A percentile compares a stretch with the other conserved stretches of the same genome.
phyloP scores from a whole-genome alignment of 768 basidiomycete genomes.

The Mycena sanguinolenta region DNA sequence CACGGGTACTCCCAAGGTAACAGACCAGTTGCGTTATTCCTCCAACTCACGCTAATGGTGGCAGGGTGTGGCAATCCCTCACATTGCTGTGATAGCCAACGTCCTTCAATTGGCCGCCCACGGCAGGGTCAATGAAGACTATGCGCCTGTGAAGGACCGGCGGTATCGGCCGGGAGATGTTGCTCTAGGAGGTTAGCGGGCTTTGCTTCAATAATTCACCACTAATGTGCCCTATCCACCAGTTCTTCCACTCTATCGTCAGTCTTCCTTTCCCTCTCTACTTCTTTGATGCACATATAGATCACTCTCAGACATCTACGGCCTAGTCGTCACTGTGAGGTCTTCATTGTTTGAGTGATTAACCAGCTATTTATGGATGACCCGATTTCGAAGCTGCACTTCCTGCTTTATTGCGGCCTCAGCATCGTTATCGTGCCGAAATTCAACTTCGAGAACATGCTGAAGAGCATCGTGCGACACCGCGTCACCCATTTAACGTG shows the following conservation, averaged over 20 bases:
- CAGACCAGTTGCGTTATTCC: background rate
- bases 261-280: constrained; percentile 37
- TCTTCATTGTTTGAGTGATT: constrained; percentile 3
- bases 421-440: constrained; percentile 71
- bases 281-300: constrained; percentile 16
- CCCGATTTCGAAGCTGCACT: constrained; percentile 63
- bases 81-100: constrained; percentile 71
- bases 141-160: constrained; percentile 59
- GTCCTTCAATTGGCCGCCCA: constrained; percentile 72
- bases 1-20: constrained; percentile 81
- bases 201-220: background rate
- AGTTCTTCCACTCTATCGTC: constrained; percentile 77
- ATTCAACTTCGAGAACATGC: constrained; percentile 73
- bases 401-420: constrained; percentile 67
- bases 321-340: constrained; percentile 70
- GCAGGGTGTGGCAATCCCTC: constrained; percentile 73
- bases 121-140: constrained; percentile 61
- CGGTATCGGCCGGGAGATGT: constrained; percentile 74
- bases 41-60: background rate
- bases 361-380: background rate
- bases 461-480: constrained; percentile 71
- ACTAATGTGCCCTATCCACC: background rate
- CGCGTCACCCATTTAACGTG: constrained; percentile 68
- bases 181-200: constrained; percentile 64
- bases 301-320: constrained; percentile 69